Evolutionary conservation across 2,329 filamentous ascomycete species (phyloP).

Genomic region (Colletotrichum sp.): DNA sequence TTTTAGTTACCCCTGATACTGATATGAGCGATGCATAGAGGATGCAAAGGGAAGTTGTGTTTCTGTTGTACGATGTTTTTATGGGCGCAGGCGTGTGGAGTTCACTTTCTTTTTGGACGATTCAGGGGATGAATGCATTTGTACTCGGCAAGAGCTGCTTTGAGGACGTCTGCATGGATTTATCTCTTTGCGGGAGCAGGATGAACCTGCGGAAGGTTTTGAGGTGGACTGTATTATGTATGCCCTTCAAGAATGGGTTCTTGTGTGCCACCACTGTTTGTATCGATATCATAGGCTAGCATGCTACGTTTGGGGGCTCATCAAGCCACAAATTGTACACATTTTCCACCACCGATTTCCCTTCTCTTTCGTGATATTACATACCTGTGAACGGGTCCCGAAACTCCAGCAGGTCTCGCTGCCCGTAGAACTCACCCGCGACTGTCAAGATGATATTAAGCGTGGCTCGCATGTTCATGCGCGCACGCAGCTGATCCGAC

Average conservation of each 20-base stretch:
- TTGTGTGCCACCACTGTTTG: neutral
- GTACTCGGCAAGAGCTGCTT: conserved; percentile 25
- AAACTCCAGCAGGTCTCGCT: conserved; percentile 81
- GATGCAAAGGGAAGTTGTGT: neutral
- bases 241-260: neutral
- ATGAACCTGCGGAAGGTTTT: neutral
- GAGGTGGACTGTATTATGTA: neutral
- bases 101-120: neutral
- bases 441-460: conserved; percentile 92
- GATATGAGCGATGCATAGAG: conserved; percentile 43
- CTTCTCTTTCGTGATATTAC: conserved; percentile 22
- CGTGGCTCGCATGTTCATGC: conserved; percentile 67
- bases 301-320: neutral
- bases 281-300: conserved; percentile 12
- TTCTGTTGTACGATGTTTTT: neutral
- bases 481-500: conserved; percentile 33
- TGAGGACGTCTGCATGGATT: conserved; percentile 13
- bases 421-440: conserved; percentile 86
- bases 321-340: neutral
- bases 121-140: neutral
- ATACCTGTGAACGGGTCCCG: conserved; percentile 64
- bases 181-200: neutral
- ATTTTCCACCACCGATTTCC: neutral
- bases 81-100: neutral
- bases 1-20: conserved; percentile 54